Conservation (phyloP, 2,329 filamentous ascomycete species). For the Blastomyces percursus region DNA sequence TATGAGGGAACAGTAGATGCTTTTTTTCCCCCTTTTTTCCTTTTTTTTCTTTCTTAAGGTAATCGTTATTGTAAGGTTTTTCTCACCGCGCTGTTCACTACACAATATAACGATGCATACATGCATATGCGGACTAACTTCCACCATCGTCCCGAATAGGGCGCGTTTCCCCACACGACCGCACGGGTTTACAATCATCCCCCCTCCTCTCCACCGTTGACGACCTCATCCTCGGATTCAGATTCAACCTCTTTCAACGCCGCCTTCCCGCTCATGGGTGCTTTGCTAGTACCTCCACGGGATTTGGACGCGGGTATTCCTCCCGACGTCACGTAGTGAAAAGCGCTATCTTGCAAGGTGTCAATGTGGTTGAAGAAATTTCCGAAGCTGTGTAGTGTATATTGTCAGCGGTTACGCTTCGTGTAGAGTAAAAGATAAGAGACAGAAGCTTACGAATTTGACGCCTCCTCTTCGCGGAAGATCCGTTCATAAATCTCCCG, state of each 20-base stretch:
- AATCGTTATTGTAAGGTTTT: not conserved
- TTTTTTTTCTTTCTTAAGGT: not conserved
- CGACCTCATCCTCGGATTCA: slow-evolving; percentile 17
- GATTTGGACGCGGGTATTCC: slow-evolving; percentile 39
- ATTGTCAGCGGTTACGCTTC: not conserved
- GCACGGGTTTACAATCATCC: slow-evolving; percentile 8
- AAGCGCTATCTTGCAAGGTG: slow-evolving; percentile 59
- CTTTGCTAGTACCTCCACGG: slow-evolving; percentile 5
- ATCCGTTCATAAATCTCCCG: slow-evolving; percentile 84
- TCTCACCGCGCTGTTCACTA: not conserved
- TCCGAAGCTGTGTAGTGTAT: slow-evolving; percentile 49
- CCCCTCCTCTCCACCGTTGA: slow-evolving; percentile 16
- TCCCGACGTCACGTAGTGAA: slow-evolving; percentile 62
- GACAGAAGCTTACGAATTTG: slow-evolving; percentile 59
- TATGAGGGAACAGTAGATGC: not conserved
- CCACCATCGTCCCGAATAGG: not conserved
- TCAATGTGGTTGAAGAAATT: slow-evolving; percentile 71
- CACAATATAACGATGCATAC: not conserved
- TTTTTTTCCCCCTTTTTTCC: not conserved
- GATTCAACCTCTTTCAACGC: slow-evolving; percentile 23
- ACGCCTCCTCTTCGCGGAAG: slow-evolving; percentile 77
- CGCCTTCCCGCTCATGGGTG: slow-evolving; percentile 18
- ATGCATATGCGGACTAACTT: not conserved
- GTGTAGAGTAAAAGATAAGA: not conserved
- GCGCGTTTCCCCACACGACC: not conserved